A percentile compares a stretch with the other conserved stretches of the same genome.
These are phyloP conservation scores for Plasmodium blacklocki DNA, from an alignment of 169 alveolate species.

Conservation along the genomic window DNA sequence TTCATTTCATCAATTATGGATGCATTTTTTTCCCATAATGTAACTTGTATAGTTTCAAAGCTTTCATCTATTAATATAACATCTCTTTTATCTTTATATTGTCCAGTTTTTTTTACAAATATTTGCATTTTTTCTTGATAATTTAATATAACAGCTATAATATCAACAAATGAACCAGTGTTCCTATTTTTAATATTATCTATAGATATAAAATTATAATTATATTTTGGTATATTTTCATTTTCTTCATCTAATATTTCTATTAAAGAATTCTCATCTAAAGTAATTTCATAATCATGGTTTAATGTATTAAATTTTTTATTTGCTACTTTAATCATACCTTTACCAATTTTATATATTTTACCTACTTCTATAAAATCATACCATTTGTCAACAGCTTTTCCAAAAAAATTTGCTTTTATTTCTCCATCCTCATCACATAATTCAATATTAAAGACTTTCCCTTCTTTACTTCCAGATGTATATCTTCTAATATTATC, in stretches of 20 bases:
- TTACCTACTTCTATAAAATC: conserved; percentile 82
- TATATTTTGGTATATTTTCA: conserved; percentile 78
- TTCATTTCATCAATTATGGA: conserved; percentile 28
- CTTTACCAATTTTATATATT: conserved; percentile 84
- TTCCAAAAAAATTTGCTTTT: conserved; percentile 84
- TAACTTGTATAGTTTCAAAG: conserved; percentile 79
- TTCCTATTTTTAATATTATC: conserved; percentile 77
- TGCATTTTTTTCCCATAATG: conserved; percentile 82
- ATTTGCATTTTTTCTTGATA: conserved; percentile 36
- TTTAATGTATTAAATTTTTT: conserved; percentile 81
- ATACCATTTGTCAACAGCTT: conserved; percentile 87
- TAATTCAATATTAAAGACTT: conserved; percentile 52
- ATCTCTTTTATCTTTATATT: conserved; percentile 80
- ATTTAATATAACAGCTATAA: conserved; percentile 78
- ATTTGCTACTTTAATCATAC: conserved; percentile 83
- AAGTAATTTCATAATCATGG: conserved; percentile 82
- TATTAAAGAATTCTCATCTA: conserved; percentile 83
- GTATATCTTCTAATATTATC: conserved; percentile 38
- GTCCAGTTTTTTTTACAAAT: conserved; percentile 77
- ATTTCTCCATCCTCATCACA: conserved; percentile 80
- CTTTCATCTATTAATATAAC: conserved; percentile 77
- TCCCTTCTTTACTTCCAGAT: conserved; percentile 66
- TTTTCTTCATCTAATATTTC: conserved; percentile 81
- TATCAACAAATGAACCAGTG: conserved; percentile 81
- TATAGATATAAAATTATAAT: conserved; percentile 79